Conservation (phyloP, 805 yeast genomes). For the Metschnikowia corniflorae region DNA sequence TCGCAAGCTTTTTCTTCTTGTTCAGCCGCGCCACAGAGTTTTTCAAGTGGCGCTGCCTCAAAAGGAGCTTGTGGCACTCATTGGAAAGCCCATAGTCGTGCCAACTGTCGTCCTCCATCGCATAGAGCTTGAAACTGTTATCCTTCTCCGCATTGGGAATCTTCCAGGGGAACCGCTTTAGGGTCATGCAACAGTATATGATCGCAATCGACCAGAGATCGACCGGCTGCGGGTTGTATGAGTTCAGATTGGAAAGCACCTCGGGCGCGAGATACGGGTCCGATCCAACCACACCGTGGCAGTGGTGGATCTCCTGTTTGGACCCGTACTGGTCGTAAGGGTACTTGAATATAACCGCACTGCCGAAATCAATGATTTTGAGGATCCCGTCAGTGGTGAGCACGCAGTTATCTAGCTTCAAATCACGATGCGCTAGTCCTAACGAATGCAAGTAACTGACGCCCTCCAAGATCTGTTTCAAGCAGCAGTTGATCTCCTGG, state of each 20-base stretch:
- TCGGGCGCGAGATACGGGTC: slow-evolving; percentile 89
- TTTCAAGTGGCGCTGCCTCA: slow-evolving; percentile 58
- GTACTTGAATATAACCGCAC: slow-evolving; percentile 77
- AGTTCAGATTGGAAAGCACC: slow-evolving; percentile 49
- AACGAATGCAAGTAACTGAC: slow-evolving; percentile 69
- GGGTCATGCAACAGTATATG: slow-evolving; percentile 82
- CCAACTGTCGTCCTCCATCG: slow-evolving; percentile 65
- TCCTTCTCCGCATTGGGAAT: slow-evolving; percentile 61
- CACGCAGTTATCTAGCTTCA: slow-evolving; percentile 81
- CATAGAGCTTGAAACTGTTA: slow-evolving; percentile 64
- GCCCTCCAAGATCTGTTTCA: slow-evolving; percentile 71
- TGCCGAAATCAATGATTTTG: slow-evolving; percentile 79
- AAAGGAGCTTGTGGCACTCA: slow-evolving; percentile 61
- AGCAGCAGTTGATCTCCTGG: slow-evolving; percentile 77
- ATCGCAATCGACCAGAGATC: slow-evolving; percentile 86
- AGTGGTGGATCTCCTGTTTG: slow-evolving; percentile 34
- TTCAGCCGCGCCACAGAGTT: slow-evolving; percentile 41
- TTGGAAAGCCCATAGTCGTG: slow-evolving; percentile 76
- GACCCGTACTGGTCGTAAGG: slow-evolving; percentile 59
- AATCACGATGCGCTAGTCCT: slow-evolving; percentile 81
- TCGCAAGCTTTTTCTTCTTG: slow-evolving; percentile 33
- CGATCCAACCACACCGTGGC: slow-evolving; percentile 76
- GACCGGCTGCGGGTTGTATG: slow-evolving; percentile 72
- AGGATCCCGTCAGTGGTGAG: slow-evolving; percentile 69
- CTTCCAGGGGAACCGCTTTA: slow-evolving; percentile 85